Base-by-base conservation (phyloP, 495 filamentous ascomycete genomes). In the Articulospora tetracladia region DNA sequence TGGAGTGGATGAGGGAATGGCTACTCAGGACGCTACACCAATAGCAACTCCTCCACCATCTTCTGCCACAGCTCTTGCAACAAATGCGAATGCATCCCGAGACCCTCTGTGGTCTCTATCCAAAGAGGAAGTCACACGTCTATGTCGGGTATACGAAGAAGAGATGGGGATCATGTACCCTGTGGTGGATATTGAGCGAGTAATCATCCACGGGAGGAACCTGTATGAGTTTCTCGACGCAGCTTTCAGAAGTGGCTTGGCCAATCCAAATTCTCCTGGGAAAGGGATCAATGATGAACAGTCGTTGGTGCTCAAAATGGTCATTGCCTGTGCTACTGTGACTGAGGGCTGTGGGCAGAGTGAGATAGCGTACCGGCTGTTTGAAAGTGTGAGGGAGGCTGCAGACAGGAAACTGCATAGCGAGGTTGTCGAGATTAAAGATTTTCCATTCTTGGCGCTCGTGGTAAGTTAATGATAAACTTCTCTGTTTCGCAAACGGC, bases 101-200 rank as follows among this genome's bases (percentile, higher is more conserved):
- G 92, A 96, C 74, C 89, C 90, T 0, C 82, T 96, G 47, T 92
- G 89, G 88, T 73, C 80, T 11, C 78, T 92, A 27, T 79, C 77
- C 26, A 84, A 85, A 61, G 82, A 90, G 26, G 90, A 94, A 63
- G 83, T 90, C 54, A 63, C 90, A 13, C 82, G 88, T 1, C 74
- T 96, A 7, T 88, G 86, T 61, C 74, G 79, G 11, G 79, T 92
- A 7, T 90, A 90, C 64, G 87, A 92, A 55, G 90, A 96, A 69
- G 91, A 94, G 69, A 85, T 93, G 53, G 88, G 88, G 11, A 79
- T 91, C 55, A 93, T 93, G 90, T 93, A 93, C 70, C 91, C 91
- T 1, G 78, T 96, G 13, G 71, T 94, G 22, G 77, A 88, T 58
- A 89, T 94, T 34, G 81, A 88, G 23, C 76, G 76, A 19, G 72